phyloP scores from a whole-genome alignment of 192 early-diverging fungal species.

The Coemansia sp. region DNA sequence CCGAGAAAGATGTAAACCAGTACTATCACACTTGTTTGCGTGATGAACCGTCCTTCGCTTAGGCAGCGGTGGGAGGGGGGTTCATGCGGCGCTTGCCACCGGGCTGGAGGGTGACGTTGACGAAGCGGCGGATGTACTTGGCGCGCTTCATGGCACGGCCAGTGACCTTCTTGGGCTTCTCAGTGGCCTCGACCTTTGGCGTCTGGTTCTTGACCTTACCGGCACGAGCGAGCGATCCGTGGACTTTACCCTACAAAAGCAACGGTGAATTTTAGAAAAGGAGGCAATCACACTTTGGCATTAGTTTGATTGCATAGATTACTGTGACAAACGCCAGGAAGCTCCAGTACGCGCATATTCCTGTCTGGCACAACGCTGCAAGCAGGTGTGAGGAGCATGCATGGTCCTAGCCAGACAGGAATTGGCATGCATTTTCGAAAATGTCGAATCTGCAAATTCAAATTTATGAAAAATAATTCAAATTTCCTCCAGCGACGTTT shows the following conservation, averaged over 20 bases:
- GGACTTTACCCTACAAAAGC: slow-evolving; percentile 92
- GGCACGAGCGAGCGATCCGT: slow-evolving; percentile 99
- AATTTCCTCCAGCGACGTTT: neutral
- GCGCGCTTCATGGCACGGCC: slow-evolving; percentile 97
- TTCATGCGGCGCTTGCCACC: slow-evolving; percentile 82
- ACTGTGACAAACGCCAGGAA: neutral
- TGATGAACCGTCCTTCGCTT: slow-evolving; percentile 3
- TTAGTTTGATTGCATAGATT: neutral
- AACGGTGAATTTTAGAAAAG: neutral
- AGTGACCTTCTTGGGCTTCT: slow-evolving; percentile 91
- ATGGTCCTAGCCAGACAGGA: neutral
- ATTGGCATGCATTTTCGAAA: neutral
- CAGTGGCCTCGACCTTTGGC: slow-evolving; percentile 96
- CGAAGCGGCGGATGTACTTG: slow-evolving; percentile 95
- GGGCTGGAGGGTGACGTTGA: slow-evolving; percentile 74
- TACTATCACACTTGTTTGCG: neutral
- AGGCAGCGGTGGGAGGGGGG: slow-evolving; percentile 41
- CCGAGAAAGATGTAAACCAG: neutral
- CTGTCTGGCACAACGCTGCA: neutral
- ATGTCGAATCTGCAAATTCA: neutral
- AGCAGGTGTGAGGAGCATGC: neutral
- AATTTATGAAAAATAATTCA: neutral
- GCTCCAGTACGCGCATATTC: neutral
- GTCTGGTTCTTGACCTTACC: slow-evolving; percentile 99
- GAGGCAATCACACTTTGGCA: neutral